These are phyloP conservation scores for Rubus idaeus DNA, from an alignment of 306 rosid species.

Conservation along the genomic window DNA sequence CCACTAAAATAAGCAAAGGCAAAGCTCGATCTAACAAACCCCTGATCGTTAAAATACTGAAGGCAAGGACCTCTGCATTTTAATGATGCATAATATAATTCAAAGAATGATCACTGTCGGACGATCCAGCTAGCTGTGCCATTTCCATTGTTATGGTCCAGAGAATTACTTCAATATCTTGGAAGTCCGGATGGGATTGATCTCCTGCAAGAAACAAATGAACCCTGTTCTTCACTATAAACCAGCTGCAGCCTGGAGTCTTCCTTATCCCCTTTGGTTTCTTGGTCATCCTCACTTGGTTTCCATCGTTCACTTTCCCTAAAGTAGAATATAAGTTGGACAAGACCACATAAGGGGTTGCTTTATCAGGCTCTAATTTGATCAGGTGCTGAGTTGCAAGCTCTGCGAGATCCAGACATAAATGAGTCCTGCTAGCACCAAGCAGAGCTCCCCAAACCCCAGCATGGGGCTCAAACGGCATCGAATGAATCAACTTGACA, in stretches of 20 bases:
- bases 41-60: background rate
- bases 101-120: background rate
- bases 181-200: slow-evolving; percentile 42
- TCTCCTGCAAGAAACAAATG: slow-evolving; percentile 63
- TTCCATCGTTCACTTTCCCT: slow-evolving; percentile 52
- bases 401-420: slow-evolving; percentile 65
- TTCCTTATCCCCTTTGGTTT: slow-evolving; percentile 56
- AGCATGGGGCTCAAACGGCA: slow-evolving; percentile 67
- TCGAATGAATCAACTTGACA: slow-evolving; percentile 52
- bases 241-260: slow-evolving; percentile 87
- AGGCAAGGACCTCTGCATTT: background rate
- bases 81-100: background rate
- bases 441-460: slow-evolving; percentile 91
- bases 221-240: slow-evolving; percentile 46
- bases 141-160: slow-evolving; percentile 41
- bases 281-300: slow-evolving; percentile 45
- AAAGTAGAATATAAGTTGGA: slow-evolving; percentile 53
- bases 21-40: background rate
- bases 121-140: slow-evolving; percentile 25
- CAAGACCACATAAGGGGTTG: slow-evolving; percentile 74
- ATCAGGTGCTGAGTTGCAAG: slow-evolving; percentile 60
- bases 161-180: slow-evolving; percentile 35
- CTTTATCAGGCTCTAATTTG: slow-evolving; percentile 66
- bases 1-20: background rate
- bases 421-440: slow-evolving; percentile 62